Evolutionary conservation across 257 asterid species (phyloP).

Genomic region (Penstemon davidsonii): DNA sequence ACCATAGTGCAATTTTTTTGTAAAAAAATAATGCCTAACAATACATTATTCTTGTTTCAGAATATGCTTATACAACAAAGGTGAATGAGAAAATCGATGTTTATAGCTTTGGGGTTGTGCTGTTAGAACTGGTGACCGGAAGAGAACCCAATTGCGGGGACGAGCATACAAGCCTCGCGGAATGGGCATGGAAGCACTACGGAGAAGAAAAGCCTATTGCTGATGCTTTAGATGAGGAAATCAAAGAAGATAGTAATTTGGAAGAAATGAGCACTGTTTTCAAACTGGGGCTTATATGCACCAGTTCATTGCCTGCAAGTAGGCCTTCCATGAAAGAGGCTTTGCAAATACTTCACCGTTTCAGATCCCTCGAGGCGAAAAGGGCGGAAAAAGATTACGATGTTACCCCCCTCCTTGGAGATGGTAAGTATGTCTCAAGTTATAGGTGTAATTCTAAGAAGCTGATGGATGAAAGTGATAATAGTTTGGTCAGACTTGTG

Average conservation of each 20-base stretch:
- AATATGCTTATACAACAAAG: conserved; percentile 63
- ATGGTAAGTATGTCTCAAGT: conserved; percentile 55
- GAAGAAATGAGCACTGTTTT: conserved; percentile 55
- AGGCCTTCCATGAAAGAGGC: conserved; percentile 87
- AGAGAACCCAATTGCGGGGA: conserved; percentile 60
- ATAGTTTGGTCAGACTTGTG: no score
- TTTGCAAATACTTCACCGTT: conserved; percentile 49
- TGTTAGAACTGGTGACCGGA: conserved; percentile 54
- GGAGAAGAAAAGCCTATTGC: conserved; percentile 49
- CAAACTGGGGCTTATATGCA: conserved; percentile 79
- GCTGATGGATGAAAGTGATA: conserved; percentile 33
- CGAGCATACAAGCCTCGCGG: conserved; percentile 70
- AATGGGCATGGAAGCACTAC: conserved; percentile 82
- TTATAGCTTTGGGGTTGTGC: conserved; percentile 57
- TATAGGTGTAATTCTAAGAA: conserved; percentile 54
- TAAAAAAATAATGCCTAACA: background rate
- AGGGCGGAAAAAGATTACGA: conserved; percentile 6
- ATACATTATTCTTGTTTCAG: conserved; percentile 37
- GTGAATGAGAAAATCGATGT: conserved; percentile 57
- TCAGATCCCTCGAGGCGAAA: conserved; percentile 17
- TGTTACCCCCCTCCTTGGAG: conserved; percentile 57
- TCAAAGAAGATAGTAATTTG: conserved; percentile 45
- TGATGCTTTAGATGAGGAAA: conserved; percentile 47
- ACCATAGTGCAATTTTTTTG: background rate
- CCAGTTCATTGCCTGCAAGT: conserved; percentile 51